Evolutionary conservation across 176 grass and related monocot genomes (phyloP), one percentile per base, ranked within the genome.

Genomic region (Ananas comosus): DNA sequence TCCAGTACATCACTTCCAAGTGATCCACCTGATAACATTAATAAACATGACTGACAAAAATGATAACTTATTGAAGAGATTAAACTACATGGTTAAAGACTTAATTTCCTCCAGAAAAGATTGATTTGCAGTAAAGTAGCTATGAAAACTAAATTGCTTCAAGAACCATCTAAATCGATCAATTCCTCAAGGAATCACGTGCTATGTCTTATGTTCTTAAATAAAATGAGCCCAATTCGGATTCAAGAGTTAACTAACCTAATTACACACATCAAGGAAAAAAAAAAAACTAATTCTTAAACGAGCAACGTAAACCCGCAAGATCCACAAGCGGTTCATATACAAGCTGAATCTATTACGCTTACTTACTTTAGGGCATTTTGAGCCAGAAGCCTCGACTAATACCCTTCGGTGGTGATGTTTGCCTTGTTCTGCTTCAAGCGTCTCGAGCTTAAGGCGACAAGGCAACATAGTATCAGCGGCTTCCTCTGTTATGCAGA

Each of bases 401-500:
- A 89, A 70, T 14, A 79, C 11, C 17, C 83, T 77, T 21, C 67
- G 61, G 33, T 48, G 68, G 49, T 70, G 64, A 2, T 24, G 1
- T 11, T 74, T 71, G 16, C 12, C 1, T 1, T 75, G 53, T 70
- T 88, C 81, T 64, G 70, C 33, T 22, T 74, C 49, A 13, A 88
- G 51, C 12, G 71, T 81, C 61, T 49, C 1, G 16, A 47, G 42
- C 54, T 72, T 13, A 50, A 74, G 64, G 27, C 61, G 69, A 70
- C 89, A 97, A 12, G 94, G 94, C 58, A 97, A 83, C 88, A 92
- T 92, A 18, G 94, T 97, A 76, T 90, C 24, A 9, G 94, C 86
- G 25, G 84, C 58, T 2, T 74, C 56, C 21, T 88, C 80, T 10
- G 77, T 66, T 80, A 97, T 97, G 77, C 94, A 97, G 67, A 97